Evolutionary conservation across 345 rosid genomes (phyloP).

Genomic region (Aegle marmelos): DNA sequence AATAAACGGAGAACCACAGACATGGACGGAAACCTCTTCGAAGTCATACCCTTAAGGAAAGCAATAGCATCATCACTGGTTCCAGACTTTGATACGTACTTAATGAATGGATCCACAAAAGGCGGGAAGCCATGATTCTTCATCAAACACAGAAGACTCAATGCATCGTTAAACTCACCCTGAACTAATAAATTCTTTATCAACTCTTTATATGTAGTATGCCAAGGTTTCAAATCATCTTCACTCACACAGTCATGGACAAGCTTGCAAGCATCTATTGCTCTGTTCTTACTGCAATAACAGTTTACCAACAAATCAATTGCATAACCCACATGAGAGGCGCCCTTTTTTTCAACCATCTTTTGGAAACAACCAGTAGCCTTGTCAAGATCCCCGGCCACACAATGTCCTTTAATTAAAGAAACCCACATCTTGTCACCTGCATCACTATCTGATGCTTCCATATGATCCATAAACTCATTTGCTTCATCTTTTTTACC

Average conservation of each 20-base stretch:
- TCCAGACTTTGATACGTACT: conserved; percentile 65
- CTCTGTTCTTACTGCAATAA: conserved; percentile 63
- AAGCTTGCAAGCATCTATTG: conserved; percentile 61
- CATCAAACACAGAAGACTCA: conserved; percentile 63
- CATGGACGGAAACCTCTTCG: conserved; percentile 64
- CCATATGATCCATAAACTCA: conserved; percentile 48
- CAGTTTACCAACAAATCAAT: conserved; percentile 60
- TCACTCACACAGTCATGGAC: conserved; percentile 33
- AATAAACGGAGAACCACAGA: conserved; percentile 60
- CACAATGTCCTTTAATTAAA: conserved; percentile 72
- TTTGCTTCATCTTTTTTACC: conserved; percentile 50
- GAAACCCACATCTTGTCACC: conserved; percentile 61
- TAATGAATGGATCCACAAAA: conserved; percentile 62
- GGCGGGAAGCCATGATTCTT: conserved; percentile 76
- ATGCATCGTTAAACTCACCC: conserved; percentile 68
- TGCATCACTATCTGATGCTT: conserved; percentile 45
- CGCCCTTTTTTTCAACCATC: conserved; percentile 54
- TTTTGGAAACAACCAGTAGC: conserved; percentile 54
- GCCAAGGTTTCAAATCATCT: conserved; percentile 52
- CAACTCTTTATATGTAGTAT: conserved; percentile 59
- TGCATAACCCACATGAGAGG: conserved; percentile 41
- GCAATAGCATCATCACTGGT: conserved; percentile 56
- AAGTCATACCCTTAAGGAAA: conserved; percentile 64
- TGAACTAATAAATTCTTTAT: conserved; percentile 56
- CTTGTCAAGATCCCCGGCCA: conserved; percentile 59